Percentiles rank a stretch among this genome's conserved stretches.
Evolutionary conservation across 192 early-diverging fungal genomes (phyloP).

Genomic region (Rhizoclosmatium globosum): DNA sequence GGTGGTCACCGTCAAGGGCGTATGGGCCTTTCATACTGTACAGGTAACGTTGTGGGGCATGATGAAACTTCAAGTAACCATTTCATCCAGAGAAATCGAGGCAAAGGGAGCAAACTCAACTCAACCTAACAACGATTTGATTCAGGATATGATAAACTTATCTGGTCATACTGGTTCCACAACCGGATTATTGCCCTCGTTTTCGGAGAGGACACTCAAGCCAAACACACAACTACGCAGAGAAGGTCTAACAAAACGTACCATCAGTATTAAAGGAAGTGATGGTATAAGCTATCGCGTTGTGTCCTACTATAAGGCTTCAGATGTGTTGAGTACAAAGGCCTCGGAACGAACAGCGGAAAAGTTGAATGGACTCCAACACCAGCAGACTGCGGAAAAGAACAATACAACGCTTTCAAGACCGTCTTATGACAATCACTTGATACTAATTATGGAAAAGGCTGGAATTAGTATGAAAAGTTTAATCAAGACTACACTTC

Average conservation of each 20-base stretch:
- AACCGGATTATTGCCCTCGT: not conserved
- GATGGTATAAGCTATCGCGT: not conserved
- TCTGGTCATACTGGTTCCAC: not conserved
- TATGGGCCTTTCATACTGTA: conserved; percentile 11
- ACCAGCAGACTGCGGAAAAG: not conserved
- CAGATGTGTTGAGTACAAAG: not conserved
- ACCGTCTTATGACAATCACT: no score
- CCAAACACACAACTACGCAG: not conserved
- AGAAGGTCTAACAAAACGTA: not conserved
- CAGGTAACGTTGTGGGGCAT: not conserved
- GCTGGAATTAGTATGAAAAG: no score
- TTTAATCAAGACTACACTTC: no score
- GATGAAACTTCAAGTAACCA: not conserved
- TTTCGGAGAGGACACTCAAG: not conserved
- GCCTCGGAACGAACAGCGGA: not conserved
- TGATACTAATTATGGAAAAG: no score
- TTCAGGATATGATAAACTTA: not conserved
- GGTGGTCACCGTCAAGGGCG: conserved; percentile 8
- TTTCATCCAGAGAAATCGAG: not conserved
- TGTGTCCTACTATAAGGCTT: not conserved
- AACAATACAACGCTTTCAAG: not conserved
- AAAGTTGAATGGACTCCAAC: not conserved
- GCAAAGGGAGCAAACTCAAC: not conserved
- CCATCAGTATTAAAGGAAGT: not conserved
- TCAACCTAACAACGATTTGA: not conserved